Percentiles rank a stretch among this genome's conserved stretches.
phyloP scores from a whole-genome alignment of 1,139 yeast species.

The Pichia sp. region DNA sequence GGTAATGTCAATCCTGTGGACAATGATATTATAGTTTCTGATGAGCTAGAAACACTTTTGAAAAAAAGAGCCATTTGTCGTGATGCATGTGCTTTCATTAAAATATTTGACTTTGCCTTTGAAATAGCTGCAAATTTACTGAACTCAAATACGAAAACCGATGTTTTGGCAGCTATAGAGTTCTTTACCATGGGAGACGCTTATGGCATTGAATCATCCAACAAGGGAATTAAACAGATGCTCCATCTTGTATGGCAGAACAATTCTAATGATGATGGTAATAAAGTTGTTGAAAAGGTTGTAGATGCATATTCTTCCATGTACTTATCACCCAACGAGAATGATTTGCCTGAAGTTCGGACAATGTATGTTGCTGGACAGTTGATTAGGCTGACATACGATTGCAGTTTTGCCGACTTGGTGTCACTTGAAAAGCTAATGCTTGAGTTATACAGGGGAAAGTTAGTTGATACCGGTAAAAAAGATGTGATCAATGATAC shows the following conservation, averaged over 20 bases:
- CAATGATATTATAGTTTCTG: conserved; percentile 8
- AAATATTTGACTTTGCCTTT: conserved; percentile 58
- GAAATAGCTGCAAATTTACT: conserved; percentile 52
- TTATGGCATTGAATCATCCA: conserved; percentile 65
- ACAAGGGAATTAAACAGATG: conserved; percentile 74
- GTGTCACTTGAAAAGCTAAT: conserved; percentile 83
- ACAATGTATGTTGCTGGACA: conserved; percentile 72
- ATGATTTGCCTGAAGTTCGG: conserved; percentile 46
- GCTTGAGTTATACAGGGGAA: conserved; percentile 58
- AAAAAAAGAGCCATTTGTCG: conserved; percentile 20
- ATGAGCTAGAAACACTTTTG: conserved; percentile 14
- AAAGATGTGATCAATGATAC: conserved; percentile 2
- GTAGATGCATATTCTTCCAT: conserved; percentile 70
- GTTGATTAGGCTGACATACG: conserved; percentile 63
- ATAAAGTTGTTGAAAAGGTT: conserved; percentile 71
- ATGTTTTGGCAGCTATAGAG: conserved; percentile 89
- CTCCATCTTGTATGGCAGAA: conserved; percentile 94
- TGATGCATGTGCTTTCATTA: conserved; percentile 75
- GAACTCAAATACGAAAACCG: conserved; percentile 79
- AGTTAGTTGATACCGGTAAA: conserved; percentile 3
- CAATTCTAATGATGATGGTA: conserved; percentile 88
- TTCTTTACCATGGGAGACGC: conserved; percentile 88
- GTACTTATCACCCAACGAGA: conserved; percentile 69
- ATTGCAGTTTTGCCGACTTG: conserved; percentile 79
- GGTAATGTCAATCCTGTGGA: not conserved